Conservation (phyloP, 2,329 filamentous ascomycete genomes). For the Penicillium nordicum region DNA sequence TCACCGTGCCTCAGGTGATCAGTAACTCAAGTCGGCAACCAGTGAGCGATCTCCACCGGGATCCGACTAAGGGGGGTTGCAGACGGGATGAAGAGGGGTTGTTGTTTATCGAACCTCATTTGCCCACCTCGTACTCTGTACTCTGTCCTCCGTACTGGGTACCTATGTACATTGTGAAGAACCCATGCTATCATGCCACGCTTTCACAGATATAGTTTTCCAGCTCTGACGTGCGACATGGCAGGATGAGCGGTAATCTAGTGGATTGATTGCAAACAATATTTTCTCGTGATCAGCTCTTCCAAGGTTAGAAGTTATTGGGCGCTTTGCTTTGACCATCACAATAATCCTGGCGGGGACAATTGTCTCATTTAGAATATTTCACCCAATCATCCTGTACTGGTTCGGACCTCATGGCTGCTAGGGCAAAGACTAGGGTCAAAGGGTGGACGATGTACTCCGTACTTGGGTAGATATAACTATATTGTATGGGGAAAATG, state of each 20-base stretch:
- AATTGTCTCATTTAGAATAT: neutral
- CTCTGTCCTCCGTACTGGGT: neutral
- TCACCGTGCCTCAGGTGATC: neutral
- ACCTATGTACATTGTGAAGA: neutral
- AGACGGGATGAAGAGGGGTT: constrained; percentile 9
- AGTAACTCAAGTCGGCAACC: neutral
- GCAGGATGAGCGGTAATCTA: neutral
- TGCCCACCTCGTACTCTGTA: neutral
- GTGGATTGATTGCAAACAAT: neutral
- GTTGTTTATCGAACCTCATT: neutral
- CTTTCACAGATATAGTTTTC: neutral
- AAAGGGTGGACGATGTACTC: neutral
- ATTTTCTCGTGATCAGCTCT: neutral
- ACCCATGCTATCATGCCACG: neutral
- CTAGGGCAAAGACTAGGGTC: neutral
- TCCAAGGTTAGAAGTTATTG: neutral
- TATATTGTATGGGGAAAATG: neutral
- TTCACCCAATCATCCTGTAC: neutral
- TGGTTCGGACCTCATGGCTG: neutral
- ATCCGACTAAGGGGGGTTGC: constrained; percentile 12
- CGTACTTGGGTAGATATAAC: neutral
- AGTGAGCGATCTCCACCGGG: constrained; percentile 4
- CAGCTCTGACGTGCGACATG: neutral
- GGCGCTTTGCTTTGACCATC: neutral
- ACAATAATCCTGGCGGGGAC: neutral